phyloP scores from a whole-genome alignment of 148 eudicot genomes.

The Chenopodium berlandieri region DNA sequence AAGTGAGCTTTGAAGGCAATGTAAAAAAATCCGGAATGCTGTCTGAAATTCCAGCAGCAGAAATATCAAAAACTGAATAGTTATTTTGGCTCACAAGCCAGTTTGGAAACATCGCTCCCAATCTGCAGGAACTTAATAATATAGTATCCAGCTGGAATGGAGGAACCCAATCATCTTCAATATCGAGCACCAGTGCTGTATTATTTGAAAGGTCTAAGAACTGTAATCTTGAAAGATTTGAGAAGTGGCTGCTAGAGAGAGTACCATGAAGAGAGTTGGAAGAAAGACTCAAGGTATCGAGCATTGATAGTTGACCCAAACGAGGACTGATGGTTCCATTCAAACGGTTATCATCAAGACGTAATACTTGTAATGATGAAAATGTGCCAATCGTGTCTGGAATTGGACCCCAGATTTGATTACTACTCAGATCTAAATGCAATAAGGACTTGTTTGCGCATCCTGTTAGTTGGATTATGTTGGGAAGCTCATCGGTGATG shows the following conservation, averaged over 20 bases:
- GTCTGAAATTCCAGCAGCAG: slow-evolving; percentile 6
- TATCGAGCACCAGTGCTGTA: too few species aligned
- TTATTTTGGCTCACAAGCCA: slow-evolving; percentile 4
- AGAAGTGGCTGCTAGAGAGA: background rate
- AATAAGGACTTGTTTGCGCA: background rate
- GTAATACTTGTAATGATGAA: slow-evolving; percentile 13
- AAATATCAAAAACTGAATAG: background rate
- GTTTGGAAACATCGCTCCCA: background rate
- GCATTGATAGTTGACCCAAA: background rate
- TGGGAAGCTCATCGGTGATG: slow-evolving; percentile 1
- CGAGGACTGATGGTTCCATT: background rate
- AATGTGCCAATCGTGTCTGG: slow-evolving; percentile 25
- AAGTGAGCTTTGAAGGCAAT: background rate
- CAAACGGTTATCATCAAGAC: background rate
- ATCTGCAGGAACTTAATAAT: background rate
- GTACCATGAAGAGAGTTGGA: slow-evolving; percentile 3
- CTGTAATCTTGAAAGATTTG: slow-evolving; percentile 1
- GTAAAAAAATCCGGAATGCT: background rate
- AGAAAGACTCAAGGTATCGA: background rate
- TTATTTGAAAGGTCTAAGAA: background rate
- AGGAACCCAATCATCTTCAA: background rate
- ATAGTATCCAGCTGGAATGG: background rate
- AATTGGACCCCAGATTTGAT: slow-evolving; percentile 20
- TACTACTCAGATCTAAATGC: slow-evolving; percentile 21
- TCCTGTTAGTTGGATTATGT: slow-evolving; percentile 1